Base-by-base conservation (phyloP, 148 eudicot species). In the Silene uniflora region DNA sequence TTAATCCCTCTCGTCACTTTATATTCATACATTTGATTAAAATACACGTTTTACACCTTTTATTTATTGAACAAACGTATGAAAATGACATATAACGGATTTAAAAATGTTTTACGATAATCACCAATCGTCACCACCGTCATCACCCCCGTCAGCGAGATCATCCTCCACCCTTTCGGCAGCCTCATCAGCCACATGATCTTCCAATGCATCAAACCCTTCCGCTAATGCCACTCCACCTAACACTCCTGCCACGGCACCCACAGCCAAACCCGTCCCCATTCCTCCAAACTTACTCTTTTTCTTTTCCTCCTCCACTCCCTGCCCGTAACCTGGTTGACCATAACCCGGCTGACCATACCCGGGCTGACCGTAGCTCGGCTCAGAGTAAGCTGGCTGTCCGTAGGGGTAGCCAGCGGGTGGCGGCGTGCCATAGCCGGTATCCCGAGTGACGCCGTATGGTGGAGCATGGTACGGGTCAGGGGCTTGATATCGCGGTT, bases 231-330 rank as follows among this genome's bases (percentile, higher is more conserved):
- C 98, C 0, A 93, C 69, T 22, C 97, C 98, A 77, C 98, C 98
- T 71, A 91, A 76, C 54, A 67, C 77, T 58, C 98, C 98, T 13
- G 89, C 98, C 0, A 84, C 94, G 59, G 92, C 96, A 11, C 98
- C 98, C 72, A 93, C 97, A 25, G 94, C 98, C 81, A 93, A 75
- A 59, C 98, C 97, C 18, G 94, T 85, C 54, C 93, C 97, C 90
- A 86, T 85, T 64, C 94, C 93, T 8, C 92, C 92, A 67, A 83
- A 87, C 71, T 88, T 88, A 18, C 88, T 83, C 78, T 79, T 83
- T 83, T 89, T 88, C 84, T 89, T 77, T 79, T 85, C 86, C 79
- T 86, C 85, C 13, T 46, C 27, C 18, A 62, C 27, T 80, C 73
- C 16, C 54, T 82, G 76, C 73, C 78, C 72, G 14, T 73, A n/a